A percentile compares a stretch with the other conserved stretches of the same genome.
Evolutionary conservation across 2,329 filamentous ascomycete species (phyloP).

Genomic region (Alternaria dauci): DNA sequence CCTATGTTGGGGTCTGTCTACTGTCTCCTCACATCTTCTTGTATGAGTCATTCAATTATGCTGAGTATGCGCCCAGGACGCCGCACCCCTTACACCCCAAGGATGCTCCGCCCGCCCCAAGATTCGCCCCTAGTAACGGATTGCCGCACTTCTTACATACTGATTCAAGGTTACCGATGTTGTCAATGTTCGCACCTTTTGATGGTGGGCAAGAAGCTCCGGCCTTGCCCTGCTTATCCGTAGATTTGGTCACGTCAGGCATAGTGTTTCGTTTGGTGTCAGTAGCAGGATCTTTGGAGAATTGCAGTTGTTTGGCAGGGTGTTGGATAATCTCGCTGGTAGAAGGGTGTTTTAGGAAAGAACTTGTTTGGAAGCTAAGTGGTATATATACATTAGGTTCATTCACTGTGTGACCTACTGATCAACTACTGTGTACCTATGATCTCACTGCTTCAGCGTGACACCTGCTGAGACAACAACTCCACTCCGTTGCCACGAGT

Average conservation of each 20-base stretch:
- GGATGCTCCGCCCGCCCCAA: neutral
- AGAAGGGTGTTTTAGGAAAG: neutral
- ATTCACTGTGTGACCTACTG: neutral
- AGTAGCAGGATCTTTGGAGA: neutral
- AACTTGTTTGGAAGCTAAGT: neutral
- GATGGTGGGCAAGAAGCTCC: neutral
- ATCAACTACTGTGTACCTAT: neutral
- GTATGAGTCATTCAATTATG: neutral
- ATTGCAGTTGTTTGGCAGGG: neutral
- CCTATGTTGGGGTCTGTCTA: neutral
- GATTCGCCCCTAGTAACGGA: neutral
- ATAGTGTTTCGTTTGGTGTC: neutral
- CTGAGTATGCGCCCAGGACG: neutral
- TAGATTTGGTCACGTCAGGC: neutral
- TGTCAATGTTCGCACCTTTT: neutral
- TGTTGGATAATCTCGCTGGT: neutral
- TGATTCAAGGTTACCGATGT: neutral
- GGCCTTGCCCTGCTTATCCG: neutral
- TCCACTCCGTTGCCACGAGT: neutral
- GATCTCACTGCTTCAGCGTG: neutral
- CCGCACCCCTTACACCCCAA: slow-evolving; percentile 2
- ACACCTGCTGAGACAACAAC: neutral
- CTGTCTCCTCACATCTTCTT: neutral
- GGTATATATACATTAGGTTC: neutral
- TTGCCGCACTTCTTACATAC: neutral